These are phyloP conservation scores for Vitis amurensis DNA, from an alignment of 164 flowering plant species.

Conservation along the genomic window DNA sequence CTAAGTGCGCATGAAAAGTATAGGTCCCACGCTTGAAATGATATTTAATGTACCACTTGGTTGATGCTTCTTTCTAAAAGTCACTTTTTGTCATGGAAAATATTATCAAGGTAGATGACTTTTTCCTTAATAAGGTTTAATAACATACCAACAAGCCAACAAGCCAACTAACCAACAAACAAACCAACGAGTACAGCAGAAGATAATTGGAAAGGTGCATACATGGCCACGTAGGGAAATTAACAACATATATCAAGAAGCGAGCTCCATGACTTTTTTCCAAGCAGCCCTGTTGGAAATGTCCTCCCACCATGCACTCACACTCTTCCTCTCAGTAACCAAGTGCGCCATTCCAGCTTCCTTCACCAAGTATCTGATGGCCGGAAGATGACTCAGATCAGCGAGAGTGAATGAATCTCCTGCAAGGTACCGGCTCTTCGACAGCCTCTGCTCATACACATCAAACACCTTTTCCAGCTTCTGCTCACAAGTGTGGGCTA, in stretches of 20 bases:
- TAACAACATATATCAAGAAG: background rate
- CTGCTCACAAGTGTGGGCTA: conserved; percentile 33
- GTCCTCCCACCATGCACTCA: conserved; percentile 70
- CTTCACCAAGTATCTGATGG: conserved; percentile 35
- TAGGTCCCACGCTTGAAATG: too few species aligned
- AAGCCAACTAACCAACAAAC: too few species aligned
- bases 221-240: too few species aligned
- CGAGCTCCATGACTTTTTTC: conserved; percentile 58
- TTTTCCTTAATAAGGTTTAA: too few species aligned
- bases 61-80: too few species aligned
- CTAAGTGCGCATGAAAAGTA: too few species aligned
- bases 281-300: conserved; percentile 68
- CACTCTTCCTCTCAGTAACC: conserved; percentile 44
- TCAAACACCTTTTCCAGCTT: conserved; percentile 64
- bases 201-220: too few species aligned
- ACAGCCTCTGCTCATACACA: conserved; percentile 53
- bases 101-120: too few species aligned
- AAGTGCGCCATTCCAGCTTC: conserved; percentile 44
- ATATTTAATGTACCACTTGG: too few species aligned
- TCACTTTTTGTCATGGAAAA: too few species aligned
- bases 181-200: too few species aligned
- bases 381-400: conserved; percentile 64
- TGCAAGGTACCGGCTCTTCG: conserved; percentile 50
- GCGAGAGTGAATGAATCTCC: conserved; percentile 61
- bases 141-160: too few species aligned